phyloP scores from a whole-genome alignment of 768 basidiomycete species.

The Lactarius psammicola region DNA sequence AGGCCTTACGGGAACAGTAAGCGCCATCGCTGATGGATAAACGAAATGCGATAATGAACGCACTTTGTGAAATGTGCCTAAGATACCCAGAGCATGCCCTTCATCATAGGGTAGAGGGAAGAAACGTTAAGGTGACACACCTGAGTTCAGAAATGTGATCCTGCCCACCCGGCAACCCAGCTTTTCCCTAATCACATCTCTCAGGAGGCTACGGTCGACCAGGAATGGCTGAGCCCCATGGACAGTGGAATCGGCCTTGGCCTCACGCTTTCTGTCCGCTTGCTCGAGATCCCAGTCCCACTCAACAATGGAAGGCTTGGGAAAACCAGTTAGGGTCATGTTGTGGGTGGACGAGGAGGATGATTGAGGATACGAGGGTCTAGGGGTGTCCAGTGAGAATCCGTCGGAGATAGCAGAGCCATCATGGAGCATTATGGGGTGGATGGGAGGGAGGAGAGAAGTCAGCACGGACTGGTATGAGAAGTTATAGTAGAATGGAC shows the following conservation, averaged over 20 bases:
- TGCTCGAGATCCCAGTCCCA: conserved; percentile 77
- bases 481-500: not conserved
- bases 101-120: conserved; percentile 25
- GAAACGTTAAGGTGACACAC: conserved; percentile 41
- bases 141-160: conserved; percentile 72
- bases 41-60: conserved; percentile 30
- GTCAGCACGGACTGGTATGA: not conserved
- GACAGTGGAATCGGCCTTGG: conserved; percentile 57
- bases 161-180: conserved; percentile 63
- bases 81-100: conserved; percentile 12
- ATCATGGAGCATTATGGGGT: conserved; percentile 23
- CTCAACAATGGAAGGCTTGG: conserved; percentile 36
- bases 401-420: conserved; percentile 6
- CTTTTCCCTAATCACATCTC: conserved; percentile 74
- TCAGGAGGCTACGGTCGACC: conserved; percentile 71
- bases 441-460: not conserved
- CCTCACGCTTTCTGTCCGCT: conserved; percentile 64
- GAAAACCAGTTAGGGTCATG: conserved; percentile 9
- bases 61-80: conserved; percentile 86
- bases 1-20: conserved; percentile 50
- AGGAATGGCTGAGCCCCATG: conserved; percentile 67
- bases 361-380: conserved; percentile 3
- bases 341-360: not conserved
- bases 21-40: conserved; percentile 7
- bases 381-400: conserved; percentile 16